These are phyloP conservation scores for Papiliotrema flavescens DNA, from an alignment of 1,284 basidiomycete species.

Conservation along the genomic window DNA sequence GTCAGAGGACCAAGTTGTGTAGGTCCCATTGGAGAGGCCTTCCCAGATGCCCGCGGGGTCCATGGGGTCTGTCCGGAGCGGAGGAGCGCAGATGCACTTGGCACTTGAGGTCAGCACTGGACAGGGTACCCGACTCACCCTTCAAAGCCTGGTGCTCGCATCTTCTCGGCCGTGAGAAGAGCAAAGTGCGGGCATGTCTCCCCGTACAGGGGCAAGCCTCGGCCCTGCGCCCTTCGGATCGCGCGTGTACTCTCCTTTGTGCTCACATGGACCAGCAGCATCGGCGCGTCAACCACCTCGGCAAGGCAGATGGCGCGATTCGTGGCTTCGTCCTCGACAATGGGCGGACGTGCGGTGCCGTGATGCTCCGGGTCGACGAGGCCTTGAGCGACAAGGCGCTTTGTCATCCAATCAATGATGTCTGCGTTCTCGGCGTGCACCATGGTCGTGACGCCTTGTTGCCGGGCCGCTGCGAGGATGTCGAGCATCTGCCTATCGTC, in stretches of 20 bases:
- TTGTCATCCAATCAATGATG: constrained; percentile 32
- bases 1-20: constrained; percentile 29
- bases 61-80: constrained; percentile 20
- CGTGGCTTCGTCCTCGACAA: constrained; percentile 34
- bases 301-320: constrained; percentile 29
- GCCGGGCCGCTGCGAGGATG: constrained; percentile 22
- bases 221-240: constrained; percentile 27
- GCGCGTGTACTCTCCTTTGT: constrained; percentile 19
- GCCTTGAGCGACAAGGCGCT: constrained; percentile 17
- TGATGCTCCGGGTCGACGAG: constrained; percentile 30
- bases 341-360: constrained; percentile 23
- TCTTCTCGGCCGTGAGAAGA: constrained; percentile 23
- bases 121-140: constrained; percentile 8
- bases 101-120: constrained; percentile 9
- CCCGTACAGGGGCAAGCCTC: constrained; percentile 23
- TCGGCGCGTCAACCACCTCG: constrained; percentile 21
- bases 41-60: constrained; percentile 30
- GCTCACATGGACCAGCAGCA: constrained; percentile 35
- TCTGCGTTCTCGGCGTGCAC: constrained; percentile 37
- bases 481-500: constrained; percentile 29
- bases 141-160: constrained; percentile 22
- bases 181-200: constrained; percentile 36
- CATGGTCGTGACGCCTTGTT: constrained; percentile 31
- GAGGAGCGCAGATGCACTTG: constrained; percentile 35
- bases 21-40: constrained; percentile 28